Evolutionary conservation across 306 rosid species (phyloP).

Genomic region (Dicorynia guianensis): DNA sequence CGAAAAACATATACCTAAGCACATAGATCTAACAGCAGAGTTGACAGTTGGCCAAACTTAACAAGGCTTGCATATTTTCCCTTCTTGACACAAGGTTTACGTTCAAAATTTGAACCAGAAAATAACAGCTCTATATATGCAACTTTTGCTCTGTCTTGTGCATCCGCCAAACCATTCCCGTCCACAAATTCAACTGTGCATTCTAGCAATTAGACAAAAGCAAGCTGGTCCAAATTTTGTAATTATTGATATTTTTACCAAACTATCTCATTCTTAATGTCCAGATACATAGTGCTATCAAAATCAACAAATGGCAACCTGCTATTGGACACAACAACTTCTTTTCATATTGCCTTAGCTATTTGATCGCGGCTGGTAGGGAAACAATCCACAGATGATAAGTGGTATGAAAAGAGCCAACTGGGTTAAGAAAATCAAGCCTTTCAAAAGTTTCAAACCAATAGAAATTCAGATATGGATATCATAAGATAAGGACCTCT

Average conservation of each 20-base stretch:
- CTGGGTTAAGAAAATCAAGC: neutral
- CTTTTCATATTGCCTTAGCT: conserved; percentile 18
- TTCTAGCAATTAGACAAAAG: too few species aligned
- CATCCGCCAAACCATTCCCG: neutral
- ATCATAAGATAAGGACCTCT: neutral
- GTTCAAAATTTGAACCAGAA: neutral
- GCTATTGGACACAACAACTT: conserved; percentile 25
- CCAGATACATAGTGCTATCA: conserved; percentile 17
- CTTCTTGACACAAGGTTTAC: neutral
- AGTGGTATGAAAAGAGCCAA: neutral
- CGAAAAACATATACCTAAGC: too few species aligned
- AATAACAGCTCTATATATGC: neutral
- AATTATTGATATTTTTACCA: too few species aligned
- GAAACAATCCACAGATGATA: neutral
- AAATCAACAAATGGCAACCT: conserved; percentile 22
- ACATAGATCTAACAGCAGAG: too few species aligned
- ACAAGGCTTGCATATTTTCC: too few species aligned
- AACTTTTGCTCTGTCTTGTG: neutral
- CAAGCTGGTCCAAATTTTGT: too few species aligned
- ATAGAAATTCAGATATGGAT: neutral
- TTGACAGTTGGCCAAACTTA: too few species aligned
- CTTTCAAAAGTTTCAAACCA: neutral
- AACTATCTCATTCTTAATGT: neutral
- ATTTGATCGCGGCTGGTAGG: conserved; percentile 14
- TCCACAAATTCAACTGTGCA: neutral